Percentiles rank a stretch among this genome's conserved stretches.
Evolutionary conservation across 2,329 filamentous ascomycete genomes (phyloP).

Genomic region (Hymenoscyphus salicellus): DNA sequence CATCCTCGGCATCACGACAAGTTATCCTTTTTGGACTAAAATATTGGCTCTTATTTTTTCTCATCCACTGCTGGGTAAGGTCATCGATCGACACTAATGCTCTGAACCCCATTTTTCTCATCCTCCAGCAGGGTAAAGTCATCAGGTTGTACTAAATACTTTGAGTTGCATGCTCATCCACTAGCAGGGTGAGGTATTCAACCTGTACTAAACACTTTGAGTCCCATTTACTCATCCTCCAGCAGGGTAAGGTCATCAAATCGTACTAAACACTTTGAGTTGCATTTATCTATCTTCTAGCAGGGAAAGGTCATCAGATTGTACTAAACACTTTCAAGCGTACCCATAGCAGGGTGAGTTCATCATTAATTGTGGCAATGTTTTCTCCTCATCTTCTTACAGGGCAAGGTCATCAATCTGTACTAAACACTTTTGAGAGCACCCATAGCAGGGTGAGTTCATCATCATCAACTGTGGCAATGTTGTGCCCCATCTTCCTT

Average conservation of each 20-base stretch:
- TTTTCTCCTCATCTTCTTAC: too few relatives aligned
- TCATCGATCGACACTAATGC: too few relatives aligned
- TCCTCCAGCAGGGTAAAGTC: background rate
- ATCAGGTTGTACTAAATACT: background rate
- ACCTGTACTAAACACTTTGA: background rate
- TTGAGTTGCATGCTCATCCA: background rate
- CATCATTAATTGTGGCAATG: too few relatives aligned
- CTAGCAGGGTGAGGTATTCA: background rate
- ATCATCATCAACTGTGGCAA: background rate
- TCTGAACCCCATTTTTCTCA: conserved; percentile 2
- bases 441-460: background rate
- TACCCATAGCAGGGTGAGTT: background rate
- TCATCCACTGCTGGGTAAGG: too few relatives aligned
- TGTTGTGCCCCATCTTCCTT: conserved; percentile 1
- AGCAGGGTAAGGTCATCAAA: too few relatives aligned
- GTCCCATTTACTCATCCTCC: background rate
- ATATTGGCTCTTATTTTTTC: too few relatives aligned
- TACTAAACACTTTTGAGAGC: background rate
- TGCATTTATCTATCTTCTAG: background rate
- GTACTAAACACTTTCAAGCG: background rate
- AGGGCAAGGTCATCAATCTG: conserved; percentile 1
- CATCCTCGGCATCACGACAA: too few relatives aligned
- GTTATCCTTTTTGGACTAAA: too few relatives aligned
- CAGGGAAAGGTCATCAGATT: background rate
- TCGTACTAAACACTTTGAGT: too few relatives aligned